These are phyloP conservation scores for Rhizomucor miehei DNA, from an alignment of 371 early-diverging fungal species.

Conservation along the genomic window DNA sequence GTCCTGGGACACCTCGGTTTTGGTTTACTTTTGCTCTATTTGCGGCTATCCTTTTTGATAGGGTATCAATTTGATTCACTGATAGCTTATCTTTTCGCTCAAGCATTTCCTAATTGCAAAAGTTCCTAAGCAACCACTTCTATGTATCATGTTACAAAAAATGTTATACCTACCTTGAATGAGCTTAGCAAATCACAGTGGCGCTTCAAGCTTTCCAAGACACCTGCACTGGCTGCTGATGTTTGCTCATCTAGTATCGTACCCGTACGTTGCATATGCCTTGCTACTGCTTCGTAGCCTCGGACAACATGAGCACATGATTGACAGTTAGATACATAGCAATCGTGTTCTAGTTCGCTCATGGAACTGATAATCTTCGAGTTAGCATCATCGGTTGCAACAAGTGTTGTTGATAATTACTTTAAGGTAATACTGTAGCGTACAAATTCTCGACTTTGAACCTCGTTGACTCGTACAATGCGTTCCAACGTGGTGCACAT, in stretches of 20 bases:
- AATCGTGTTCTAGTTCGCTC: conserved; percentile 46
- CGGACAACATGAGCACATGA: conserved; percentile 47
- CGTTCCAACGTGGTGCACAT: conserved; percentile 57
- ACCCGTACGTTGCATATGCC: conserved; percentile 40
- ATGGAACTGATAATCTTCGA: conserved; percentile 30
- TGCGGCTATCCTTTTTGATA: conserved; percentile 22
- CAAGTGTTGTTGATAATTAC: conserved; percentile 24
- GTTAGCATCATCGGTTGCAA: background rate
- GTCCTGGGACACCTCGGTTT: conserved; percentile 32
- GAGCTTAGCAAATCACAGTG: conserved; percentile 57
- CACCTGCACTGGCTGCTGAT: conserved; percentile 33
- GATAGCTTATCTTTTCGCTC: conserved; percentile 18
- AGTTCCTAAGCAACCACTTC: background rate
- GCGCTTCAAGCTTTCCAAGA: conserved; percentile 57
- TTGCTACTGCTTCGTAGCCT: conserved; percentile 47
- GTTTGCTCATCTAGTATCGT: conserved; percentile 44
- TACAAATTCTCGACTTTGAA: conserved; percentile 40
- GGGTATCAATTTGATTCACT: conserved; percentile 23
- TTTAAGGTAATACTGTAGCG: conserved; percentile 47
- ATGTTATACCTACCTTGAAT: conserved; percentile 28
- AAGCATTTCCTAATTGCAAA: conserved; percentile 11
- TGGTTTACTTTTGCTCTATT: conserved; percentile 33
- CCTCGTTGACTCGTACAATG: conserved; percentile 52
- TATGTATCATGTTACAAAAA: too few relatives aligned
- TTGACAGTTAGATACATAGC: conserved; percentile 46